These are phyloP conservation scores for Ogataea allantospora DNA, from an alignment of 805 yeast genomes.

Conservation along the genomic window DNA sequence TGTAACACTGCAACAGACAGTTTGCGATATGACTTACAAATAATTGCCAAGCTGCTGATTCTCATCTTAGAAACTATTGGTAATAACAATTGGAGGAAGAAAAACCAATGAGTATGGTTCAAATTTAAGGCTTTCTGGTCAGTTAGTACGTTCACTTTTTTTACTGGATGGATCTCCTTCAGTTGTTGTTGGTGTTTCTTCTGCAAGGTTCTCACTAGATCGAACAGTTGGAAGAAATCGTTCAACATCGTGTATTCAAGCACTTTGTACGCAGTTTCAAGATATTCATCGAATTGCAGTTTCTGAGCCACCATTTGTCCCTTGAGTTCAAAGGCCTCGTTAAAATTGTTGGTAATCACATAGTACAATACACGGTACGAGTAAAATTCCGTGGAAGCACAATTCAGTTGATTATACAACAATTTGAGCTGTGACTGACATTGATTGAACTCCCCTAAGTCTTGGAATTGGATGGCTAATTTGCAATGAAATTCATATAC, in stretches of 20 bases:
- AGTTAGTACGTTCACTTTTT: constrained; percentile 5
- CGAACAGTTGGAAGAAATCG: constrained; percentile 56
- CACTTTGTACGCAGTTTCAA: constrained; percentile 36
- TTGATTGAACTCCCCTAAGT: constrained; percentile 92
- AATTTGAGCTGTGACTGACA: constrained; percentile 79
- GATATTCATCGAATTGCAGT: constrained; percentile 17
- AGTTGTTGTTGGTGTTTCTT: constrained; percentile 33
- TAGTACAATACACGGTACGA: constrained; percentile 73
- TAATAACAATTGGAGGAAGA: constrained; percentile 39
- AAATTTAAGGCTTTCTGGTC: constrained; percentile 21
- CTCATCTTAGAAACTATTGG: constrained; percentile 59
- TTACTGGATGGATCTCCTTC: constrained; percentile 1
- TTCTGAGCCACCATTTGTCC: constrained; percentile 19
- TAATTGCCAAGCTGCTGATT: constrained; percentile 50
- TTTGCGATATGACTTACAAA: constrained; percentile 57
- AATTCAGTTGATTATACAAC: constrained; percentile 47
- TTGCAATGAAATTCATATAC: constrained; percentile 88
- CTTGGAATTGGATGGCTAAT: constrained; percentile 78
- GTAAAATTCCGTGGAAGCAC: constrained; percentile 55
- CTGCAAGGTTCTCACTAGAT: constrained; percentile 29
- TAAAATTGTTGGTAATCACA: constrained; percentile 65
- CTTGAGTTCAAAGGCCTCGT: constrained; percentile 50
- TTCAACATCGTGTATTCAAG: constrained; percentile 35
- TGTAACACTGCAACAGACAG: constrained; percentile 31
- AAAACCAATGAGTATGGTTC: constrained; percentile 23